phyloP scores from a whole-genome alignment of 768 basidiomycete species.

The Amanita fuliginea region DNA sequence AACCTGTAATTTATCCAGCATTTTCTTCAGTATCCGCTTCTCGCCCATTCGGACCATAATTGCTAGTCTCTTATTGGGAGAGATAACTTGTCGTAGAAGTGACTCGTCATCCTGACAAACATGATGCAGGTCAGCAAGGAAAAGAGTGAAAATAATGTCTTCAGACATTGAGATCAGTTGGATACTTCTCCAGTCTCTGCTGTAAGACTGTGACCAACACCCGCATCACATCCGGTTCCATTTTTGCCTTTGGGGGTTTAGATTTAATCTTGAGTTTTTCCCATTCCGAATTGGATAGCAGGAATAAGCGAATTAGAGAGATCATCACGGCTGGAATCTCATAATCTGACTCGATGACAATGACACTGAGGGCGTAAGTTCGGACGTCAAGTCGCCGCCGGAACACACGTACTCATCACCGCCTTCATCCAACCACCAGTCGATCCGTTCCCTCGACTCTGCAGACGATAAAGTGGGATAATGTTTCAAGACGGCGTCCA shows the following conservation, averaged over 20 bases:
- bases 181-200: constrained; percentile 42
- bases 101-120: constrained; percentile 40
- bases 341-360: constrained; percentile 40
- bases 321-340: constrained; percentile 46
- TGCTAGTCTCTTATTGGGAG: constrained; percentile 46
- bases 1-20: constrained; percentile 14
- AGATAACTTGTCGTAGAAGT: constrained; percentile 23
- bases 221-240: constrained; percentile 34
- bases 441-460: constrained; percentile 50
- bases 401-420: constrained; percentile 67
- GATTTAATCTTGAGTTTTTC: constrained; percentile 45
- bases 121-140: not conserved
- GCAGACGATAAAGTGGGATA: constrained; percentile 13
- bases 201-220: constrained; percentile 39
- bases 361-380: constrained; percentile 28
- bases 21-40: constrained; percentile 47
- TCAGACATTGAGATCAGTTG: constrained; percentile 48
- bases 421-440: constrained; percentile 90
- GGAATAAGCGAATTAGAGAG: constrained; percentile 55
- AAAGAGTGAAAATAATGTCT: not conserved
- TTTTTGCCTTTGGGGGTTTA: constrained; percentile 64
- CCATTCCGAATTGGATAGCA: constrained; percentile 48
- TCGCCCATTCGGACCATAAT: constrained; percentile 71
- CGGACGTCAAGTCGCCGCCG: not conserved
- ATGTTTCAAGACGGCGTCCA: constrained; percentile 25